A percentile compares a stretch with the other conserved stretches of the same genome.
Conservation (phyloP, 495 filamentous ascomycete species). For the Penicillium bialowiezense region DNA sequence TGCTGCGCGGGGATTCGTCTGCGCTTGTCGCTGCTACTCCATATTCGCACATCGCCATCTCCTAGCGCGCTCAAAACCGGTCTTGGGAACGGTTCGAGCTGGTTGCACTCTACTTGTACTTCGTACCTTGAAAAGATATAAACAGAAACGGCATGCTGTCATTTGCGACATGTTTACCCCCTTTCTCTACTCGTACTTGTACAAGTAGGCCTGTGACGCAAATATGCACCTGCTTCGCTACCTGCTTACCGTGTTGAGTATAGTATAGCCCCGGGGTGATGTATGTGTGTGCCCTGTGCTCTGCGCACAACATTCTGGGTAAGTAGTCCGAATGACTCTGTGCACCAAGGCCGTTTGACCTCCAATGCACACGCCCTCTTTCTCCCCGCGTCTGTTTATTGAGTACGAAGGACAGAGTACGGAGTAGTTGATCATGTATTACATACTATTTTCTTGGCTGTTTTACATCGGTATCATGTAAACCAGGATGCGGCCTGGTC, state of each 20-base stretch:
- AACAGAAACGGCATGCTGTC: not conserved
- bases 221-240: not conserved
- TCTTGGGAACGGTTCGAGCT: not conserved
- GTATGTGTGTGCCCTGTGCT: not conserved
- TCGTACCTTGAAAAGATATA: not conserved
- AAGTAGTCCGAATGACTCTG: constrained; percentile 1
- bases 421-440: not conserved
- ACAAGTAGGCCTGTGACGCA: too few species aligned
- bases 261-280: not conserved
- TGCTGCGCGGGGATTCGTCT: not conserved
- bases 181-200: too few species aligned
- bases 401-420: not conserved
- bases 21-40: not conserved
- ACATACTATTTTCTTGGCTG: constrained; percentile 1
- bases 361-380: constrained; percentile 6
- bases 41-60: constrained; percentile 6
- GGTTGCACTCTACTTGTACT: not conserved
- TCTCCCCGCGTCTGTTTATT: not conserved
- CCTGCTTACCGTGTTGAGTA: not conserved
- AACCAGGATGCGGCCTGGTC: not conserved
- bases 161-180: not conserved
- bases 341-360: not conserved
- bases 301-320: not conserved
- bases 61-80: not conserved
- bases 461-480: not conserved